Percentiles rank a stretch among this genome's conserved stretches.
Conservation (phyloP, 352 stramenopile species). For the Nothophytophthora sp. region DNA sequence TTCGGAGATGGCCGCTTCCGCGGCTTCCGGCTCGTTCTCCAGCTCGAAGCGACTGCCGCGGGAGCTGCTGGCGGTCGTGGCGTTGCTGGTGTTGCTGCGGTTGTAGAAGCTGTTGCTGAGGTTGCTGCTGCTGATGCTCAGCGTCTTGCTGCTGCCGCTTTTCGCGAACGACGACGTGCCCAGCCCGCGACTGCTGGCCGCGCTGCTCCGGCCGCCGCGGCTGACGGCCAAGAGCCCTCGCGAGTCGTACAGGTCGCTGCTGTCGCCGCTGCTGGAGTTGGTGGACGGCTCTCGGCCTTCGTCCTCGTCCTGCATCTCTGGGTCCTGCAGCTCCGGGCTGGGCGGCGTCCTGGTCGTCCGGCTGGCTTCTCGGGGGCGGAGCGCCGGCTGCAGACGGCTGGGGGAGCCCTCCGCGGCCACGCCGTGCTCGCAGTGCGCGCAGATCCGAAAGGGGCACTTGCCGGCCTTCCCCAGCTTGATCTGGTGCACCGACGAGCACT, state of each 20-base stretch:
- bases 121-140: constrained; percentile 37
- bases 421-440: constrained; percentile 45
- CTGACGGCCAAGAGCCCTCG: constrained; percentile 30
- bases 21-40: constrained; percentile 27
- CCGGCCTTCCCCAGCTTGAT: constrained; percentile 58
- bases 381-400: no score
- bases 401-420: no score
- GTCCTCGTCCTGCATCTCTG: constrained; percentile 30
- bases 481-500: constrained; percentile 67
- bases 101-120: constrained; percentile 39
- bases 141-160: constrained; percentile 34
- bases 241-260: constrained; percentile 41
- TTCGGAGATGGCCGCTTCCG: constrained; percentile 1
- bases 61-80: constrained; percentile 33
- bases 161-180: constrained; percentile 25
- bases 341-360: constrained; percentile 7
- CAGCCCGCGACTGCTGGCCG: constrained; percentile 30
- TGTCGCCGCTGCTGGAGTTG: constrained; percentile 41
- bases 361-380: constrained; percentile 15
- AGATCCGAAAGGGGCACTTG: constrained; percentile 64
- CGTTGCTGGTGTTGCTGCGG: constrained; percentile 32
- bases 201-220: no score
- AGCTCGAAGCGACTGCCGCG: constrained; percentile 31
- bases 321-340: constrained; percentile 11
- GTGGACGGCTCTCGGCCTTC: constrained; percentile 19